phyloP scores from a whole-genome alignment of 352 stramenopile genomes.

The Thalassiosira allenii region DNA sequence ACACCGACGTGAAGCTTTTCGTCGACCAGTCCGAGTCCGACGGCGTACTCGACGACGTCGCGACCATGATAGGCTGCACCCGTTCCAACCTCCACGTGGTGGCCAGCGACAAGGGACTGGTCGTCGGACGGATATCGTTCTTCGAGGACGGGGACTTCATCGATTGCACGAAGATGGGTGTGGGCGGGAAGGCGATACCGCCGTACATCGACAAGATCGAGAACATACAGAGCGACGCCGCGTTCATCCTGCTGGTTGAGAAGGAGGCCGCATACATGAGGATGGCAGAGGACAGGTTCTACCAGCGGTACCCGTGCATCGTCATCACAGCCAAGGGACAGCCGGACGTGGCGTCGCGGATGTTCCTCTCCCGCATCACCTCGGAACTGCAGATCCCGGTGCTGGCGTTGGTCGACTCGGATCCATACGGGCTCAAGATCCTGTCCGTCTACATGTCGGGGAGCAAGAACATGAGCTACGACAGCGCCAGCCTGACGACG shows the following conservation, averaged over 20 bases:
- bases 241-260: slow-evolving; percentile 92
- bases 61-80: slow-evolving; percentile 87
- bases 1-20: slow-evolving; percentile 92
- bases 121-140: slow-evolving; percentile 88
- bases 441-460: slow-evolving; percentile 91
- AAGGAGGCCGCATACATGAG: slow-evolving; percentile 92
- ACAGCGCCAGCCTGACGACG: slow-evolving; percentile 88
- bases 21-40: slow-evolving; percentile 89
- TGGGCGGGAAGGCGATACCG: slow-evolving; percentile 90
- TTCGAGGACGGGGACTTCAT: slow-evolving; percentile 89
- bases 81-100: slow-evolving; percentile 91
- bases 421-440: slow-evolving; percentile 92
- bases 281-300: slow-evolving; percentile 91
- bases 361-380: slow-evolving; percentile 88
- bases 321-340: slow-evolving; percentile 92
- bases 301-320: slow-evolving; percentile 91
- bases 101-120: slow-evolving; percentile 89
- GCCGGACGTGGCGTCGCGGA: slow-evolving; percentile 88
- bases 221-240: slow-evolving; percentile 86
- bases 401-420: slow-evolving; percentile 89
- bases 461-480: slow-evolving; percentile 88
- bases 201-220: slow-evolving; percentile 90
- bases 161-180: slow-evolving; percentile 90
- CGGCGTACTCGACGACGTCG: slow-evolving; percentile 85
- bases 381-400: slow-evolving; percentile 89